Evolutionary conservation across 768 basidiomycete species (phyloP).

Genomic region (Suillus cothurnatus): DNA sequence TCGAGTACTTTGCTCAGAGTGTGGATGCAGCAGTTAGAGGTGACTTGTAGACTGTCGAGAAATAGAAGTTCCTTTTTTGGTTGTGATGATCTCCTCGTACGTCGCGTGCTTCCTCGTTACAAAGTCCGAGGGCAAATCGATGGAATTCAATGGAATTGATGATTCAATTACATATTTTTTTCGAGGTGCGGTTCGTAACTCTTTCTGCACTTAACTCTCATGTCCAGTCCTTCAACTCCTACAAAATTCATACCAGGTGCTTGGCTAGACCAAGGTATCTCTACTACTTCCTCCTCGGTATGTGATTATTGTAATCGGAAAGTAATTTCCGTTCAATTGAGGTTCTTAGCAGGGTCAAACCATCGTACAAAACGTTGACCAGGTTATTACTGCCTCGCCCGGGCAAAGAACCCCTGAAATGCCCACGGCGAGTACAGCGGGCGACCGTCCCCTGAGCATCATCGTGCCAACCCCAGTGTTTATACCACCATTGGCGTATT

Average conservation of each 20-base stretch:
- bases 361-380: background rate
- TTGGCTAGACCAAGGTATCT: conserved; percentile 20
- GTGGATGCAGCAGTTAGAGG: conserved; percentile 84
- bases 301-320: background rate
- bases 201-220: conserved; percentile 13
- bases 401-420: background rate
- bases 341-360: background rate
- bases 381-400: background rate
- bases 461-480: conserved; percentile 22
- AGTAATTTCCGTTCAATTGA: background rate
- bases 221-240: conserved; percentile 20
- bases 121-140: conserved; percentile 12
- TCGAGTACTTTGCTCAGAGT: conserved; percentile 88
- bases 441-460: conserved; percentile 27
- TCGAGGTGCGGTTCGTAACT: background rate
- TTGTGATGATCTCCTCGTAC: conserved; percentile 20
- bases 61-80: conserved; percentile 25
- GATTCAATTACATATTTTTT: background rate
- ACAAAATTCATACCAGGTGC: conserved; percentile 24
- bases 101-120: conserved; percentile 14
- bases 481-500: conserved; percentile 36
- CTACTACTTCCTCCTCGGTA: background rate
- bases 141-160: background rate
- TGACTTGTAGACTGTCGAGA: conserved; percentile 50
- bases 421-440: background rate